Conservation (phyloP, 306 rosid species). For the Sophora flavescens region DNA sequence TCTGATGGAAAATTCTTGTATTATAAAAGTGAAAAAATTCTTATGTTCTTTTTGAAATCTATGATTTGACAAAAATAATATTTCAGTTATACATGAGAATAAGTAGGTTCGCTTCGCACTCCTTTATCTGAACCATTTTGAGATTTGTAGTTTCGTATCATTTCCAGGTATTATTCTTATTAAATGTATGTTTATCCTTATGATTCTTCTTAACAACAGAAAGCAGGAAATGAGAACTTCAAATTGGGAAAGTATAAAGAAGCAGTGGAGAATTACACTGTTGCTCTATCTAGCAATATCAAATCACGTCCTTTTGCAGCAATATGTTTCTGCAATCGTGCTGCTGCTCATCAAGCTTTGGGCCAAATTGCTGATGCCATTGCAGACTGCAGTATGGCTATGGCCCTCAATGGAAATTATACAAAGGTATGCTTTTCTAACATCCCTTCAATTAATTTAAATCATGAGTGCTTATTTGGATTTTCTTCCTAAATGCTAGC, state of each 20-base stretch:
- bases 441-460: conserved; percentile 29
- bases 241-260: conserved; percentile 69
- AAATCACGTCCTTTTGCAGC: conserved; percentile 87
- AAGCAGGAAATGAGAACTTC: conserved; percentile 84
- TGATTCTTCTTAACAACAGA: conserved; percentile 62
- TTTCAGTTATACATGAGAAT: conserved; percentile 7
- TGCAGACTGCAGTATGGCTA: conserved; percentile 91
- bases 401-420: conserved; percentile 85
- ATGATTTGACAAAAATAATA: conserved; percentile 13
- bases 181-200: conserved; percentile 24
- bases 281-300: conserved; percentile 73
- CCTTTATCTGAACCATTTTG: conserved; percentile 27
- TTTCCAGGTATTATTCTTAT: conserved; percentile 41
- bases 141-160: conserved; percentile 35
- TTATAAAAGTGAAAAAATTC: conserved; percentile 12
- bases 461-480: conserved; percentile 31
- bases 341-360: conserved; percentile 91
- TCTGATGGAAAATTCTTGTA: conserved; percentile 2
- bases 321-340: conserved; percentile 91
- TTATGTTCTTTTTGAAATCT: conserved; percentile 19
- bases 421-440: conserved; percentile 69
- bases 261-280: conserved; percentile 83
- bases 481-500: conserved; percentile 33
- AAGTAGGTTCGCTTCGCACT: conserved; percentile 17
- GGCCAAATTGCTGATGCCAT: conserved; percentile 93